phyloP scores from a whole-genome alignment of 2,329 filamentous ascomycete species.

The Fonsecaea multimorphosa region DNA sequence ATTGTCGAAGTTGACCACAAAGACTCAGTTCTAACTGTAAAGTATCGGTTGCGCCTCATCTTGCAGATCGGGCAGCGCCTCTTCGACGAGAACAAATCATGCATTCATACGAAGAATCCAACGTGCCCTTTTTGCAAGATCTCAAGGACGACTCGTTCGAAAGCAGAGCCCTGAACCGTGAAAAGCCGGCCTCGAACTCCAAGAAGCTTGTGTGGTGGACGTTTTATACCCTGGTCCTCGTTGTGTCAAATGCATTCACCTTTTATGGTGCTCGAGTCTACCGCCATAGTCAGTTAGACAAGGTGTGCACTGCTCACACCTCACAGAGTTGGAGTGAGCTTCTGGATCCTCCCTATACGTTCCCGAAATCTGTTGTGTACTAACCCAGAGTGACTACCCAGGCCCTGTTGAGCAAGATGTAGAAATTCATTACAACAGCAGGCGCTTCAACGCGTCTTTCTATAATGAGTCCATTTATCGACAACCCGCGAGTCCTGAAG shows the following conservation, averaged over 20 bases:
- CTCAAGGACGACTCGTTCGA: neutral
- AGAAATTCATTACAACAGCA: neutral
- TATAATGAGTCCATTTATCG: slow-evolving; percentile 1
- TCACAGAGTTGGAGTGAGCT: slow-evolving; percentile 1
- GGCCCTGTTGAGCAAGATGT: slow-evolving; percentile 1
- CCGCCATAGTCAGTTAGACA: slow-evolving; percentile 1
- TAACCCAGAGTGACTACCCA: neutral
- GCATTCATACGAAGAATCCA: slow-evolving; percentile 1
- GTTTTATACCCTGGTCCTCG: neutral
- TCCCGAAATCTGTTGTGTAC: neutral
- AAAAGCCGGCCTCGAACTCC: neutral
- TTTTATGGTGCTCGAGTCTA: slow-evolving; percentile 6
- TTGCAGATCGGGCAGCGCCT: neutral
- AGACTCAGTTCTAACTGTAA: neutral
- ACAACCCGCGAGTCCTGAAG: neutral
- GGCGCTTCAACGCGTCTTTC: neutral
- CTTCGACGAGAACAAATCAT: neutral
- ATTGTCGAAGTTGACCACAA: neutral
- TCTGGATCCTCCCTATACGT: neutral
- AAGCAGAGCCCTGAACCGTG: neutral
- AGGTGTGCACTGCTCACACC: neutral
- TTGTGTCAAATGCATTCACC: neutral
- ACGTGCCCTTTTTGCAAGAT: neutral
- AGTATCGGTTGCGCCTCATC: neutral
- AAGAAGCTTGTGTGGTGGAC: slow-evolving; percentile 1